Conservation (phyloP, 495 filamentous ascomycete species). For the Hyphodiscus hymeniophilus region DNA sequence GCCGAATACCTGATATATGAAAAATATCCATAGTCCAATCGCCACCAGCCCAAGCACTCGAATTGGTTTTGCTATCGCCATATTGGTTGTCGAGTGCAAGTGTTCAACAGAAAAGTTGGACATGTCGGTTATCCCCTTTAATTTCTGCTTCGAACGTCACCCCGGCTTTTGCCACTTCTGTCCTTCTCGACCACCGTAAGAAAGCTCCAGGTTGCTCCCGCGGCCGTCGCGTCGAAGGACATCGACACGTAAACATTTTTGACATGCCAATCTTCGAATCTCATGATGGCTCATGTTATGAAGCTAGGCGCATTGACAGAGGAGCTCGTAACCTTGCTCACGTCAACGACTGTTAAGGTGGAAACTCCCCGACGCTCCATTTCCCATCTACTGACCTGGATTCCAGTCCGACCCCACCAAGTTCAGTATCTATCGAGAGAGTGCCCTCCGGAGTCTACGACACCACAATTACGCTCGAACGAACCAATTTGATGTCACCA, state of each 20-base stretch:
- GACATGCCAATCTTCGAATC: background rate
- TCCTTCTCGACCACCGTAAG: background rate
- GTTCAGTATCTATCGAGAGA: slow-evolving; percentile 42
- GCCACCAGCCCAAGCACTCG: slow-evolving; percentile 67
- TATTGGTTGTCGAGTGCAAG: slow-evolving; percentile 29
- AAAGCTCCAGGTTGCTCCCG: background rate
- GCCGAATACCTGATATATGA: slow-evolving; percentile 63
- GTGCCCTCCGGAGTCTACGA: slow-evolving; percentile 45
- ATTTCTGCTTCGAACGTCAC: background rate
- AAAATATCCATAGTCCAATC: slow-evolving; percentile 61
- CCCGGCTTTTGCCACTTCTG: too few species aligned
- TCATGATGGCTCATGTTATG: slow-evolving; percentile 39
- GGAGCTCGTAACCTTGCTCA: slow-evolving; percentile 40
- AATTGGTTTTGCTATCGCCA: slow-evolving; percentile 78
- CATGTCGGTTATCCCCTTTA: background rate
- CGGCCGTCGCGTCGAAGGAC: background rate
- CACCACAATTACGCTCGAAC: slow-evolving; percentile 59
- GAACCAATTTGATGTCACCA: slow-evolving; percentile 80
- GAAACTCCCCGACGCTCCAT: background rate
- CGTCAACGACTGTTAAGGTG: slow-evolving; percentile 22
- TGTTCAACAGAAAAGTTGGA: slow-evolving; percentile 2
- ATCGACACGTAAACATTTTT: background rate
- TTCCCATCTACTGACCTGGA: slow-evolving; percentile 2
- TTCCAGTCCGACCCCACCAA: slow-evolving; percentile 31
- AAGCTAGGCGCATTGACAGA: slow-evolving; percentile 42